Evolutionary conservation across 2,329 filamentous ascomycete species (phyloP), one percentile per base, ranked within the genome.

Genomic region (Colletotrichum sp.): DNA sequence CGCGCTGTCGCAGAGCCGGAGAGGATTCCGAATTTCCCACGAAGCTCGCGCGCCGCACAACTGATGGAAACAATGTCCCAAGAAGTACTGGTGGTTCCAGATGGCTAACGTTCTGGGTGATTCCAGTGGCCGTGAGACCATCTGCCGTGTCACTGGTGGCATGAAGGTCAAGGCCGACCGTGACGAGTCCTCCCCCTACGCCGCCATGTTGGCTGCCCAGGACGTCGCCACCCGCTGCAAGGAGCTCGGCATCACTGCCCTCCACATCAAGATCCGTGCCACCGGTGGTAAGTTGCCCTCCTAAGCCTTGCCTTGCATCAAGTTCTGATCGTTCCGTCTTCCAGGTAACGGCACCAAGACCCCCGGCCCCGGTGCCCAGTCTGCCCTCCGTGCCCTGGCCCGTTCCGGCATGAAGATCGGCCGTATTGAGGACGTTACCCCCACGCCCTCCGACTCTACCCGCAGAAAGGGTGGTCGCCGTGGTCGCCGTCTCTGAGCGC

Each of bases 151-250:
- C 83, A 99, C 98, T 85, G 97, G 98, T 91, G 98, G 98, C 87
- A 99, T 99, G 97, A 99, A 99, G 93, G 97, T 99, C 93, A 99
- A 99, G 94, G 96, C 96, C 89, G 96, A 99, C 87, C 96, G 97
- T 93, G 97, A 99, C 91, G 97, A 99, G 92, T 99, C 96, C 85
- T 99, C 97, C 82, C 97, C 97, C 84, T 99, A 99, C 93, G 97
- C 97, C 85, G 97, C 97, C 90, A 99, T 99, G 97, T 96, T 99
- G 95, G 97, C 97, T 90, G 97, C 97, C 81, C 97, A 99, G 93
- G 96, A 98, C 88, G 96, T 98, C 86, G 97, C 97, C 85, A 90
- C 92, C 87, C 95, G 97, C 89, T 92, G 91, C 90, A 92, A 92
- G 90, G 91, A 92, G 87, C 87, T 92, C 76, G 91, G 91, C 84